Conservation (phyloP, 805 yeast species). For the Cyberlindnera euphorbiiphila region DNA sequence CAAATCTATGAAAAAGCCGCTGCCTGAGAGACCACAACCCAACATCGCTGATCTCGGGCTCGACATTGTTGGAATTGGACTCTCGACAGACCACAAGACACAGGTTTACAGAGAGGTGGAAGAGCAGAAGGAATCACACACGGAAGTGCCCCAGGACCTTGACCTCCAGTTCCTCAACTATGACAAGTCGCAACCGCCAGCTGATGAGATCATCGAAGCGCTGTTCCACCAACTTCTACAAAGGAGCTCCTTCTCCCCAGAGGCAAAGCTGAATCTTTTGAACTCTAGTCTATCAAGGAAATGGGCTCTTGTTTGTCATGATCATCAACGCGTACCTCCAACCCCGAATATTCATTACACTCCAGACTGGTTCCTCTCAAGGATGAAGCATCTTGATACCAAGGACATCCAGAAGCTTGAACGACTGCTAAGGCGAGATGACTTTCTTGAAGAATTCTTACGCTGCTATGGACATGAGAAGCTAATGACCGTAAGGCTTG, state of each 20-base stretch:
- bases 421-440: constrained; percentile 22
- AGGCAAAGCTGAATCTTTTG: constrained; percentile 20
- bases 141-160: constrained; percentile 6
- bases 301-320: constrained; percentile 29
- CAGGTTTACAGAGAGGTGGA: constrained; percentile 8
- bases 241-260: constrained; percentile 22
- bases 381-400: constrained; percentile 13
- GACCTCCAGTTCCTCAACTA: constrained; percentile 26
- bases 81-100: constrained; percentile 6
- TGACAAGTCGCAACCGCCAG: constrained; percentile 28
- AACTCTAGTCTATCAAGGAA: constrained; percentile 20
- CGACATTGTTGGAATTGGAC: constrained; percentile 24
- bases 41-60: constrained; percentile 22
- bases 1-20: constrained; percentile 2
- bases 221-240: constrained; percentile 19
- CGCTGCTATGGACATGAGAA: constrained; percentile 47
- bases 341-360: constrained; percentile 2
- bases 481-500: constrained; percentile 41
- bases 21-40: constrained; percentile 2
- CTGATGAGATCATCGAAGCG: constrained; percentile 23
- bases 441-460: constrained; percentile 37
- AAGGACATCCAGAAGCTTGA: constrained; percentile 26
- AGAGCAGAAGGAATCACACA: background rate
- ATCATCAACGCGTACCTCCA: constrained; percentile 12
- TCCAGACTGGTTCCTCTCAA: constrained; percentile 22